Conservation (phyloP, 495 filamentous ascomycete genomes). For the Umbilicaria muhlenbergii region DNA sequence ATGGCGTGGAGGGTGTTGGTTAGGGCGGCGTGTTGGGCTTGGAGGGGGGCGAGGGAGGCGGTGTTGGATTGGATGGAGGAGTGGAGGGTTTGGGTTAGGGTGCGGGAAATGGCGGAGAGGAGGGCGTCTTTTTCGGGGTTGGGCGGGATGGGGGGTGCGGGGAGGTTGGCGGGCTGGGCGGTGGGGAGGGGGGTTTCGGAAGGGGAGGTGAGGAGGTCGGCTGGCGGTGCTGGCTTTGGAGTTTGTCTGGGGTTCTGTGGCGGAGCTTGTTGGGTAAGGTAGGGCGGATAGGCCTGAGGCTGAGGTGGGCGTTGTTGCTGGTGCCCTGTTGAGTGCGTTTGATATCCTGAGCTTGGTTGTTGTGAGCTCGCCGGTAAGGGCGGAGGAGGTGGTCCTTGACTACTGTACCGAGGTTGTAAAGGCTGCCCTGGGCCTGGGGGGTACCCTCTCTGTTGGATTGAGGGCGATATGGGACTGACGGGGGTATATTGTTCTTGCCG, state of each 20-base stretch:
- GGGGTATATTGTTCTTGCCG: too few relatives aligned
- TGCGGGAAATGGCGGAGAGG: slow-evolving; percentile 56
- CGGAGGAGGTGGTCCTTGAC: slow-evolving; percentile 3
- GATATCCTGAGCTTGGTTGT: neutral
- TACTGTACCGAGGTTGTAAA: slow-evolving; percentile 6
- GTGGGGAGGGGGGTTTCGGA: slow-evolving; percentile 52
- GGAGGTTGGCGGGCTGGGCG: slow-evolving; percentile 28
- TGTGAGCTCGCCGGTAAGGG: slow-evolving; percentile 7
- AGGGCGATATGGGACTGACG: too few relatives aligned
- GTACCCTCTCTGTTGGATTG: too few relatives aligned
- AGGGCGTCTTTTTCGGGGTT: slow-evolving; percentile 94
- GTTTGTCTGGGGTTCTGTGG: slow-evolving; percentile 27
- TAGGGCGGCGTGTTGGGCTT: slow-evolving; percentile 67
- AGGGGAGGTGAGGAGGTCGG: slow-evolving; percentile 55
- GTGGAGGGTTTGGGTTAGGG: slow-evolving; percentile 49
- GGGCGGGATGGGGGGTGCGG: slow-evolving; percentile 76
- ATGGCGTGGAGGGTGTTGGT: slow-evolving; percentile 47
- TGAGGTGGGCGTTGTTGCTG: slow-evolving; percentile 11
- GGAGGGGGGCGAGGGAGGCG: slow-evolving; percentile 54
- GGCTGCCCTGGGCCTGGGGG: neutral
- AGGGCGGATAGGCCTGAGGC: slow-evolving; percentile 1
- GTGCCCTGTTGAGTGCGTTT: slow-evolving; percentile 6
- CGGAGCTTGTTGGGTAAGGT: slow-evolving; percentile 11
- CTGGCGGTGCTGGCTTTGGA: slow-evolving; percentile 35
- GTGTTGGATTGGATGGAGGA: slow-evolving; percentile 47